These are phyloP conservation scores for Microsporum ferrugineum DNA, from an alignment of 2,329 filamentous ascomycete genomes.

Conservation along the genomic window DNA sequence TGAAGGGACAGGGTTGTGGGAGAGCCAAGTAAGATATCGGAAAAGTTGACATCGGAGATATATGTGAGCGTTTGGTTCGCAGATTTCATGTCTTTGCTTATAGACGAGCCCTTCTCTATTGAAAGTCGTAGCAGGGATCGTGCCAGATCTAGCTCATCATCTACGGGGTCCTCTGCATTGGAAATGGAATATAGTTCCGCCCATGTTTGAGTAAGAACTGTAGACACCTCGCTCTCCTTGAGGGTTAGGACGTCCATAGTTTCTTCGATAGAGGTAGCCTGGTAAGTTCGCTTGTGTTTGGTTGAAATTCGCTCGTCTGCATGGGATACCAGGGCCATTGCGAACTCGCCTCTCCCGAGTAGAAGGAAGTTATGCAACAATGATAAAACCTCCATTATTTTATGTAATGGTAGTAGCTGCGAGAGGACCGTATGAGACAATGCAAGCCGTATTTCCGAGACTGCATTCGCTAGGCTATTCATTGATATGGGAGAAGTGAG, in stretches of 20 bases:
- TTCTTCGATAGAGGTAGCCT: slow-evolving; percentile 19
- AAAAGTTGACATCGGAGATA: slow-evolving; percentile 47
- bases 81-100: slow-evolving; percentile 10
- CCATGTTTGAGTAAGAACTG: slow-evolving; percentile 68
- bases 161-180: slow-evolving; percentile 60
- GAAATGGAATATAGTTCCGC: slow-evolving; percentile 65
- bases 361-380: slow-evolving; percentile 80
- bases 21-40: slow-evolving; percentile 69
- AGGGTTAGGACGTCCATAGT: slow-evolving; percentile 54
- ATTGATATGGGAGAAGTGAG: slow-evolving; percentile 64
- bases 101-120: slow-evolving; percentile 24
- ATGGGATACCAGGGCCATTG: slow-evolving; percentile 71
- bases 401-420: slow-evolving; percentile 63
- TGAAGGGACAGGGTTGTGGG: slow-evolving; percentile 60
- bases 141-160: slow-evolving; percentile 72
- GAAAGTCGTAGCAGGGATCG: slow-evolving; percentile 61
- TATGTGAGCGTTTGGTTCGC: slow-evolving; percentile 21
- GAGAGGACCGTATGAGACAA: slow-evolving; percentile 76
- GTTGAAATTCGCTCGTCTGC: slow-evolving; percentile 69
- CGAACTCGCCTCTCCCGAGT: slow-evolving; percentile 80
- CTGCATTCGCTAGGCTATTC: slow-evolving; percentile 56
- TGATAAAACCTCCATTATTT: slow-evolving; percentile 64
- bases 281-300: slow-evolving; percentile 51
- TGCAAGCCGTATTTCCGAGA: slow-evolving; percentile 66
- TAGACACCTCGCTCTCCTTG: slow-evolving; percentile 76